Base-by-base conservation (phyloP, 495 filamentous ascomycete species). In the Letharia lupina region DNA sequence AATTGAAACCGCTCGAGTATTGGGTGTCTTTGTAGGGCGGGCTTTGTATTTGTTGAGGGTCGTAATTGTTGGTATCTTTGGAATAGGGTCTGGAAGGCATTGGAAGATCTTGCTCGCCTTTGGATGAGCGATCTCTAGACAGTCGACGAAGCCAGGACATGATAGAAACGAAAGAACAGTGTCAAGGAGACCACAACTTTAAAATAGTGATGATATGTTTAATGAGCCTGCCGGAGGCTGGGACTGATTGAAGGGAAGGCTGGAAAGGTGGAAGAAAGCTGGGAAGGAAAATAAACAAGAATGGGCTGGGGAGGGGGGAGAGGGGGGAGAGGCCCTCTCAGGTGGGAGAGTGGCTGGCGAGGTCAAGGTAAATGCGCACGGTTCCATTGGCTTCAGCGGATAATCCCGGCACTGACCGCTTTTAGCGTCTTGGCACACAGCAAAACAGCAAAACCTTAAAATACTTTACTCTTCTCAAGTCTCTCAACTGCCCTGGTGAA, bases 101-200 rank as follows among this genome's bases (percentile, higher is more conserved):
- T 63, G 67, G 59, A 41, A 70, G 61, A 64, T 71, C 69, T 52
- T 48, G 60, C 4, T 73, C 68, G 61, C 37, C 69, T 67, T 70
- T 73, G 56, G 69, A 73, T 28, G 69, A 61, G 28, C 70, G 67
- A 59, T 72, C 71, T 42, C 68, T 63, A 61, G 71, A 73, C 41
- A 73, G 35, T n/a, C 71, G 71, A 42, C 71, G 70, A 40, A 72
- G 68, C 68, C 68, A 73, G 64, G 66, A 68, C 71, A 73, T 73
- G 61, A 56, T 72, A 58, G 58, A 65, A 72, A 69, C 11, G 35
- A 65, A 47, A 47, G 63, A 44, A 64, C 35, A 33, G 48, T 28
- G 23, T 58, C 28, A 35, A 41, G 39, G 44, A 67, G 58, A 40
- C 12, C 37, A 48, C 48, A 33, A 40, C 20, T 45, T 10, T 31